phyloP scores from a whole-genome alignment of 495 filamentous ascomycete genomes.

The Mytilinidion resinicola region DNA sequence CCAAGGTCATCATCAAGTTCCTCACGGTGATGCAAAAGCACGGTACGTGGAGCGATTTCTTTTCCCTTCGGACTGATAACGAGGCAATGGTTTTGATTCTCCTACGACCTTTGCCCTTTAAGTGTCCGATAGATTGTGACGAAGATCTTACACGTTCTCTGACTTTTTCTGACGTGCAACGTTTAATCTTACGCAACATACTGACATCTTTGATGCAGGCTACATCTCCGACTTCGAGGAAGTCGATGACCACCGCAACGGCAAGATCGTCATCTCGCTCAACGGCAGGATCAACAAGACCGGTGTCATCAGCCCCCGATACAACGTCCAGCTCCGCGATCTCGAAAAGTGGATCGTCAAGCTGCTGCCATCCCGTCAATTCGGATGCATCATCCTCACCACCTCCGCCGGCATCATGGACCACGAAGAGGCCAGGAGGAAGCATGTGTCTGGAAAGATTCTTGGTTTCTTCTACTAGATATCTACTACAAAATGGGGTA shows the following conservation, averaged over 20 bases:
- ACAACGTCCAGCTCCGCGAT: constrained; percentile 95
- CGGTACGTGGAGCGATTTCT: constrained; percentile 58
- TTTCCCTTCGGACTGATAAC: constrained; percentile 87
- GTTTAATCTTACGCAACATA: constrained; percentile 91
- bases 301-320: constrained; percentile 95
- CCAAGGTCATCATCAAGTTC: constrained; percentile 99
- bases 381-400: constrained; percentile 97
- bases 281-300: constrained; percentile 97
- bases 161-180: constrained; percentile 64
- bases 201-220: constrained; percentile 59
- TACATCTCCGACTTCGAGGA: constrained; percentile 99
- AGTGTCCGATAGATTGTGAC: constrained; percentile 90
- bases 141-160: constrained; percentile 95
- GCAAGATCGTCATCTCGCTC: constrained; percentile 96
- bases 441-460: constrained; percentile 96
- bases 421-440: constrained; percentile 97
- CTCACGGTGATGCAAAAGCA: constrained; percentile 97
- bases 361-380: constrained; percentile 97
- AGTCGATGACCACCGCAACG: constrained; percentile 97
- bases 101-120: constrained; percentile 95
- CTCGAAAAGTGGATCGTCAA: constrained; percentile 98
- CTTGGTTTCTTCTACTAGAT: constrained; percentile 91
- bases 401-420: constrained; percentile 99
- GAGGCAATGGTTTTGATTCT: constrained; percentile 80
- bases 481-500: not conserved